Base-by-base conservation (phyloP, 495 filamentous ascomycete genomes). In the Penicillium fimorum region DNA sequence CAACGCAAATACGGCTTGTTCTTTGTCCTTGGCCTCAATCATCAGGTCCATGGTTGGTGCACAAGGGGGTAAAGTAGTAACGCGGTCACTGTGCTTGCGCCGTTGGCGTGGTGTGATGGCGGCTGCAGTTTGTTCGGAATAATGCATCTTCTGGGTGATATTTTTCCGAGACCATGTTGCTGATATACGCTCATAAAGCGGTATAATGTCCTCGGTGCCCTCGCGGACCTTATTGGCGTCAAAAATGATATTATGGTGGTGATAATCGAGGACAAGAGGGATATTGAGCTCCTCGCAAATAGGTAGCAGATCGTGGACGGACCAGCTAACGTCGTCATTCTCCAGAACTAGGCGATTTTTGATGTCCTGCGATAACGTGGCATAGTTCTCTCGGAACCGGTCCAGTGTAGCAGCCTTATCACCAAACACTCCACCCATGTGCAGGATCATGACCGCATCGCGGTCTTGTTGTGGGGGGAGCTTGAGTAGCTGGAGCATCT, bases 21-120 rank as follows among this genome's bases (percentile, higher is more conserved):
- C 94, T 71, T 97, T 98, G 64, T 96, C 92, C 64, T 97, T 98
- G 17, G 94, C 94, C 75, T 98, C 94, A 55, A 97, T 96, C 94
- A 97, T 98, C 12, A 97, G 77, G 66, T 96, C 94, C 87, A 95
- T 93, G 7, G 84, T 84, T 5, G 82, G 75, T 2, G 84, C 75
- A 61, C 92, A 96, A 0, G 93, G 93, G 12, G 93, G 93, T 15
- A 98, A 70, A 0, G 84, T 89, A 32, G 75, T 70, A 4, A 94
- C 90, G 7, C 92, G 80, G 0, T 89, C 84, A 44, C 84, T 88
- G 64, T 97, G 93, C 69, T 96, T 96, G 35, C 92, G 78, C 15
- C 92, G 78, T 60, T 94, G 86, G 5, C 84, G 72, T 0, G 77
- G 79, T 0, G 91, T 96, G 58, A 96, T 83, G 5, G 92, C 90